A percentile compares a stretch with the other conserved stretches of the same genome.
Evolutionary conservation across 768 basidiomycete species (phyloP).

Genomic region (Lactifluus rugatus): DNA sequence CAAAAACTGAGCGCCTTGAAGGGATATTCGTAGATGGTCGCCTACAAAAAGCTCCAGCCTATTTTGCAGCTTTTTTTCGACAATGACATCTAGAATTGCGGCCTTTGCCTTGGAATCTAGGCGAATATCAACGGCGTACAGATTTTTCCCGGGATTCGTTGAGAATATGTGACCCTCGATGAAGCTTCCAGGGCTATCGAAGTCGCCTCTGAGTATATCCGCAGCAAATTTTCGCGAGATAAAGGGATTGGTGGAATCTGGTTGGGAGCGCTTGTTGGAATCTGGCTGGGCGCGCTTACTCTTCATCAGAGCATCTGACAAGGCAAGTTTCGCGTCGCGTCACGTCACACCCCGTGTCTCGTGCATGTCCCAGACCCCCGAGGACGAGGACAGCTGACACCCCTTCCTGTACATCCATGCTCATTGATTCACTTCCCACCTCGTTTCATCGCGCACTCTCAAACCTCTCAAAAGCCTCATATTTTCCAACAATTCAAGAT

Average conservation of each 20-base stretch:
- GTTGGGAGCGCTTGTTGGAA: constrained; percentile 4
- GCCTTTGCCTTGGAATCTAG: not conserved
- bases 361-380: not conserved
- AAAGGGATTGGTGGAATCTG: not conserved
- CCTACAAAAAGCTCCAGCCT: constrained; percentile 4
- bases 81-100: not conserved
- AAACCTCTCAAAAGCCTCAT: constrained; percentile 30
- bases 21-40: not conserved
- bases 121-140: constrained; percentile 8
- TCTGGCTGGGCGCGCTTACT: constrained; percentile 4
- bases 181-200: constrained; percentile 1
- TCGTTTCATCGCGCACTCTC: constrained; percentile 34
- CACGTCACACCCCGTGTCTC: constrained; percentile 1
- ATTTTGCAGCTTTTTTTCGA: constrained; percentile 6
- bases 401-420: constrained; percentile 13
- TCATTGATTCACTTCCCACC: constrained; percentile 26
- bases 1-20: constrained; percentile 2
- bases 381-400: constrained; percentile 7
- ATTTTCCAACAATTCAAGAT: constrained; percentile 34
- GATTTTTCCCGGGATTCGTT: not conserved
- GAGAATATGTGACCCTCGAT: constrained; percentile 4
- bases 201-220: not conserved
- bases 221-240: not conserved
- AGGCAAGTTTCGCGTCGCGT: not conserved
- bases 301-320: not conserved